Percentiles rank a stretch among this genome's conserved stretches.
Conservation (phyloP, 768 basidiomycete genomes). For the Panaeolus papilionaceus region DNA sequence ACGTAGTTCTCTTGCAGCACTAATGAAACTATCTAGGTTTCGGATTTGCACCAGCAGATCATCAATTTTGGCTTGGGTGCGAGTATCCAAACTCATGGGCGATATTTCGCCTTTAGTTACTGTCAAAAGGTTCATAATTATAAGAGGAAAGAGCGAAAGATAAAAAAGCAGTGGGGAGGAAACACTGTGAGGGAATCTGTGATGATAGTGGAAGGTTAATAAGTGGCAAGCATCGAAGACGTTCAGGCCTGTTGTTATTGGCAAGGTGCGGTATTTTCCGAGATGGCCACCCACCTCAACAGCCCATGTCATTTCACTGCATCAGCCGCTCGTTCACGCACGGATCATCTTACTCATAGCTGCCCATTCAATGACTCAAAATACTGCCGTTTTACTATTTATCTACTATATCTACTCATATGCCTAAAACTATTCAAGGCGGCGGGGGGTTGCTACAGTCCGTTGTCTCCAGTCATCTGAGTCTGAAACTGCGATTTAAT, state of each 20-base stretch:
- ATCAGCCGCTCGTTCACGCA: constrained; percentile 12
- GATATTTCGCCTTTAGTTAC: constrained; percentile 14
- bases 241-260: constrained; percentile 13
- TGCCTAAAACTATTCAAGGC: constrained; percentile 2
- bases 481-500: constrained; percentile 14
- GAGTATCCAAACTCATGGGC: background rate
- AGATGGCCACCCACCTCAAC: constrained; percentile 13
- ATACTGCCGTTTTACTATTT: background rate
- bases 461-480: background rate
- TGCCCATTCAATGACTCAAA: background rate
- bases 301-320: constrained; percentile 11
- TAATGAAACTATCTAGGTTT: constrained; percentile 11
- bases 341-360: background rate
- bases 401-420: background rate
- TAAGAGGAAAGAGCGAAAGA: constrained; percentile 6
- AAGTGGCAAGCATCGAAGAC: constrained; percentile 14
- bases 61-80: constrained; percentile 4
- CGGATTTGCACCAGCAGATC: constrained; percentile 1
- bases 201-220: constrained; percentile 14
- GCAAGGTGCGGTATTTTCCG: constrained; percentile 14
- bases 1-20: constrained; percentile 1
- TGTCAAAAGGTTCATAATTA: constrained; percentile 1
- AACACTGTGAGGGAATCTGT: constrained; percentile 3
- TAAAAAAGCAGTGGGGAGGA: constrained; percentile 9
- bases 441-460: background rate